These are phyloP conservation scores for Alternaria ethzedia DNA, from an alignment of 2,329 filamentous ascomycete species.

Conservation along the genomic window DNA sequence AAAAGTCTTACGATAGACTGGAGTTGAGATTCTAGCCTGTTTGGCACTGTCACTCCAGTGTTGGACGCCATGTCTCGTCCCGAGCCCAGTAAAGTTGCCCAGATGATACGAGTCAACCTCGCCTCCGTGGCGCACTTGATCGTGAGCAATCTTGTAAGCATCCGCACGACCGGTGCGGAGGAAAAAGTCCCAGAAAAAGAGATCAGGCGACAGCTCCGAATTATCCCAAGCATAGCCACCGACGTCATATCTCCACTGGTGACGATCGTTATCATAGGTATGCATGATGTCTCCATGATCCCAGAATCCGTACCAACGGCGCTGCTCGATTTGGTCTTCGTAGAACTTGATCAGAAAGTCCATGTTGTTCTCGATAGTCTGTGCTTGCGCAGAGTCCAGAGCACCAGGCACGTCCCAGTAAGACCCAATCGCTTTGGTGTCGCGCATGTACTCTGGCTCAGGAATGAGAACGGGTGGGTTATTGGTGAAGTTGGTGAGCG, in stretches of 20 bases:
- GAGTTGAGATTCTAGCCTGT: conserved; percentile 66
- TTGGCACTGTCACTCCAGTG: conserved; percentile 68
- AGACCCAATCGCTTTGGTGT: conserved; percentile 61
- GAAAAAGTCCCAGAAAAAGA: conserved; percentile 70
- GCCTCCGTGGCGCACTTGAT: conserved; percentile 63
- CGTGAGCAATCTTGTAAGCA: conserved; percentile 65
- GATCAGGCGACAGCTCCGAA: conserved; percentile 66
- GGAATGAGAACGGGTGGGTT: conserved; percentile 61
- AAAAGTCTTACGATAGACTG: conserved; percentile 64
- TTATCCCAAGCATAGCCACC: conserved; percentile 72
- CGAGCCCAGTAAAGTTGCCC: conserved; percentile 64
- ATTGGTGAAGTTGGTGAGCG: conserved; percentile 55
- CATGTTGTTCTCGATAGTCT: conserved; percentile 59
- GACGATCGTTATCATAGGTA: conserved; percentile 65
- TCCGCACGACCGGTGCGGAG: conserved; percentile 64
- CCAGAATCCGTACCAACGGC: conserved; percentile 68
- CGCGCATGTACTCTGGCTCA: conserved; percentile 56
- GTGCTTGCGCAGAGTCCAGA: conserved; percentile 33
- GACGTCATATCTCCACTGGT: conserved; percentile 68
- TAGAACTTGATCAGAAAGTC: conserved; percentile 65
- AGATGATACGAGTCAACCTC: conserved; percentile 69
- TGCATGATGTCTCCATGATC: conserved; percentile 70
- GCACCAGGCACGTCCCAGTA: conserved; percentile 60
- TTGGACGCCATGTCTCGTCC: conserved; percentile 66
- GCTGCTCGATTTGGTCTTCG: conserved; percentile 61